Evolutionary conservation across 2,329 filamentous ascomycete genomes (phyloP).

Genomic region (Phoma herbarum): DNA sequence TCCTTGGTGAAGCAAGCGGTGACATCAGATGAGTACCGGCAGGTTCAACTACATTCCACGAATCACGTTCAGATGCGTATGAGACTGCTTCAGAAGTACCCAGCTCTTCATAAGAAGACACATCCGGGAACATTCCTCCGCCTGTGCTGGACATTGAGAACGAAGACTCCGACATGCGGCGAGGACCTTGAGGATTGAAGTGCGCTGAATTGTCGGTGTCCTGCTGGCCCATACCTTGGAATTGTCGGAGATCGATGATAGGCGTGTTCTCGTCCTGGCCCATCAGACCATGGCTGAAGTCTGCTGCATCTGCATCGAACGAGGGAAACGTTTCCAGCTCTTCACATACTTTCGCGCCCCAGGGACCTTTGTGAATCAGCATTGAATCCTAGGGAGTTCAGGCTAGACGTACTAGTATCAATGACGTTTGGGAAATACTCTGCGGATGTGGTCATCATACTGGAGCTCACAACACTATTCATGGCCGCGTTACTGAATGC

Average conservation of each 20-base stretch:
- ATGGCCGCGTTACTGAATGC: conserved; percentile 32
- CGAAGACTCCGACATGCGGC: conserved; percentile 76
- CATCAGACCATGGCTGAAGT: conserved; percentile 50
- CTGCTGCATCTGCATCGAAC: conserved; percentile 50
- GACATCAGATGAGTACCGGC: conserved; percentile 73
- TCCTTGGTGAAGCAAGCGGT: conserved; percentile 76
- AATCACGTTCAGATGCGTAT: conserved; percentile 67
- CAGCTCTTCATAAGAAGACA: conserved; percentile 76
- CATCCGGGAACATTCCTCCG: conserved; percentile 67
- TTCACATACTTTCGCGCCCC: conserved; percentile 52
- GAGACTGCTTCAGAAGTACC: conserved; percentile 74
- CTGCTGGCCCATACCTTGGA: conserved; percentile 42
- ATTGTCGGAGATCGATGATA: conserved; percentile 53
- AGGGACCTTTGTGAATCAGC: conserved; percentile 47
- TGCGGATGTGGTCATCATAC: conserved; percentile 28
- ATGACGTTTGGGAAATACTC: conserved; percentile 50
- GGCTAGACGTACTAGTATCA: conserved; percentile 47
- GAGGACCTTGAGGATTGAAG: conserved; percentile 60
- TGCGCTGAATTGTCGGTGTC: conserved; percentile 42
- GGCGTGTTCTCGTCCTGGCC: conserved; percentile 52
- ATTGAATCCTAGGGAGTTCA: neutral
- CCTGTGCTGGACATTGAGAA: conserved; percentile 73
- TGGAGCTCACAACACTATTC: conserved; percentile 23
- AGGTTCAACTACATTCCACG: conserved; percentile 71
- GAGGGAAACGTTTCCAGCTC: conserved; percentile 52